These are phyloP conservation scores for Thielaviopsis ethacetica DNA, from an alignment of 2,329 filamentous ascomycete genomes.

Conservation along the genomic window DNA sequence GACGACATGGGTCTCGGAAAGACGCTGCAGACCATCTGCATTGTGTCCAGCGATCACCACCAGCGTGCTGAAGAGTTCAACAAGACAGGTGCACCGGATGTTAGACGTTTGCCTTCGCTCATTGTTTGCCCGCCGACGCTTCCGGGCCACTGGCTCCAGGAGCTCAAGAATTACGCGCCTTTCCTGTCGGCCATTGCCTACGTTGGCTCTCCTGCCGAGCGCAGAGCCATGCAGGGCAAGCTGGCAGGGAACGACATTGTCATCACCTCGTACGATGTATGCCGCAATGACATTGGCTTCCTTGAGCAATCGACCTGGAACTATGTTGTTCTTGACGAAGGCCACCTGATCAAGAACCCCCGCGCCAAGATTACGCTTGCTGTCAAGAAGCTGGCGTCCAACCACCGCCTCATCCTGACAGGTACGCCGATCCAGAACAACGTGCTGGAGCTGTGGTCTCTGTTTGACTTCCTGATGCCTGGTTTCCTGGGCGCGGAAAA, in stretches of 20 bases:
- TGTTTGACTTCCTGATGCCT: conserved; percentile 98
- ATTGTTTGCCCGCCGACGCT: conserved; percentile 94
- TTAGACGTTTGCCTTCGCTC: conserved; percentile 67
- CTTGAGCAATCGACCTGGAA: conserved; percentile 82
- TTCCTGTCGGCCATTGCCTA: conserved; percentile 85
- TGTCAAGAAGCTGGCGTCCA: conserved; percentile 77
- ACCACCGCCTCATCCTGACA: conserved; percentile 89
- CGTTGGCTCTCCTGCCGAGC: conserved; percentile 72
- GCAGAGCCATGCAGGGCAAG: conserved; percentile 50
- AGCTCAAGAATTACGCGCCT: conserved; percentile 87
- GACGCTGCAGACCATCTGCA: conserved; percentile 91
- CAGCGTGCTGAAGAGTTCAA: conserved; percentile 79
- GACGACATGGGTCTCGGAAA: conserved; percentile 99
- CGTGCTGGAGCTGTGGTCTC: conserved; percentile 87
- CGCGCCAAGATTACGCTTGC: conserved; percentile 90
- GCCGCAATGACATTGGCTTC: conserved; percentile 82
- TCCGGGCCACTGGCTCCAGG: conserved; percentile 97
- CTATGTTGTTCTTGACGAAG: conserved; percentile 92
- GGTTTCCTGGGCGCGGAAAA: conserved; percentile 89
- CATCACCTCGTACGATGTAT: conserved; percentile 96
- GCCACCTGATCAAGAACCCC: conserved; percentile 96
- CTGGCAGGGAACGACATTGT: conserved; percentile 77
- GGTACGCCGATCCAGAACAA: conserved; percentile 98
- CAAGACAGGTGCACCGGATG: conserved; percentile 63
- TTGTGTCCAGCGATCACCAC: conserved; percentile 95